Evolutionary conservation across 306 rosid species (phyloP).

Genomic region (Medicago arabica): DNA sequence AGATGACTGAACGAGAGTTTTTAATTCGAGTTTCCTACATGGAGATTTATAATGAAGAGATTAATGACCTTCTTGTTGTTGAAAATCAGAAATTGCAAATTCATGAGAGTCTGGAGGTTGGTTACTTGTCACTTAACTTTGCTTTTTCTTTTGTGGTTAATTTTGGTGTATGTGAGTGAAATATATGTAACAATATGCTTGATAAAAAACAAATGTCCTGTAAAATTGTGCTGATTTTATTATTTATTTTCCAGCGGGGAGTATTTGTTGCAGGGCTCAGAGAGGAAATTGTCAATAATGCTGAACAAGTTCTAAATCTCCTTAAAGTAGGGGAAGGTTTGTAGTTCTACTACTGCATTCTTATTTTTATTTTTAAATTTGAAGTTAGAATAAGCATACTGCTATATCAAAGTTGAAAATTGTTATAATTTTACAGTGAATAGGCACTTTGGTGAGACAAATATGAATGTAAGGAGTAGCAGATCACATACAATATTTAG

Average conservation of each 20-base stretch:
- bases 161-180: background rate
- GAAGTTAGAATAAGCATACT: slow-evolving; percentile 32
- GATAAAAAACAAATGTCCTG: background rate
- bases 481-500: slow-evolving; percentile 97
- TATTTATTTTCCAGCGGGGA: slow-evolving; percentile 69
- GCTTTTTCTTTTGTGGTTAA: background rate
- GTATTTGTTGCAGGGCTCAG: slow-evolving; percentile 90
- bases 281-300: slow-evolving; percentile 84
- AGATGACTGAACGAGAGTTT: slow-evolving; percentile 84
- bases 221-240: slow-evolving; percentile 33
- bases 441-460: slow-evolving; percentile 96
- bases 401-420: slow-evolving; percentile 29
- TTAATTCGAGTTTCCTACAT: slow-evolving; percentile 89
- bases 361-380: slow-evolving; percentile 5
- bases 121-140: slow-evolving; percentile 20
- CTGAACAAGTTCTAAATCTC: slow-evolving; percentile 83
- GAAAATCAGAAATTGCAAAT: slow-evolving; percentile 92
- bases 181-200: background rate
- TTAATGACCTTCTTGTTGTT: slow-evolving; percentile 81
- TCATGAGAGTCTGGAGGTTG: slow-evolving; percentile 96
- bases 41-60: slow-evolving; percentile 98
- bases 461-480: slow-evolving; percentile 94
- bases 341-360: slow-evolving; percentile 29
- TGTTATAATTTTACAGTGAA: slow-evolving; percentile 60
- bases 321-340: slow-evolving; percentile 89